Conservation (phyloP, 1,139 yeast species). For the Blastobotrys capitulatus region DNA sequence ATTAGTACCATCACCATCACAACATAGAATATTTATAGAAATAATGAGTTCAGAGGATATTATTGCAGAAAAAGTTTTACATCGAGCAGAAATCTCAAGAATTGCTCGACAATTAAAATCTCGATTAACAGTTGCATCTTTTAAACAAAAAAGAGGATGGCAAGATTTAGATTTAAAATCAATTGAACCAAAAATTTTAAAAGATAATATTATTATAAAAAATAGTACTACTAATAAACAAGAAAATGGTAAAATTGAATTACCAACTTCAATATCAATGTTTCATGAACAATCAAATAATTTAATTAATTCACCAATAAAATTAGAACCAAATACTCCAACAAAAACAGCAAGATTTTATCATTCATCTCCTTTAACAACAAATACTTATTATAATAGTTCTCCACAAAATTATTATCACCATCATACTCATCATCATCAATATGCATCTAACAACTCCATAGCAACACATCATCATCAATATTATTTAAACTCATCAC, state of each 20-base stretch:
- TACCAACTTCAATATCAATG: background rate
- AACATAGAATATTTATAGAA: no score
- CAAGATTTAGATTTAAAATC: constrained; percentile 33
- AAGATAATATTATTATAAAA: background rate
- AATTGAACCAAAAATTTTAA: constrained; percentile 29
- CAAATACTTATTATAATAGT: background rate
- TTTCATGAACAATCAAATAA: background rate
- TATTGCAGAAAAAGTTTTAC: constrained; percentile 28
- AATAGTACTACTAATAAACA: background rate
- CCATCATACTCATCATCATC: background rate
- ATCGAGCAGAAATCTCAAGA: constrained; percentile 38
- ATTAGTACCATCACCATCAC: no score
- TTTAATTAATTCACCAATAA: background rate
- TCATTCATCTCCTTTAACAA: background rate
- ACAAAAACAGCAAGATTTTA: background rate
- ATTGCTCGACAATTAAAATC: constrained; percentile 38
- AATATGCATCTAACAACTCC: constrained; percentile 1
- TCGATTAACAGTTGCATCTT: constrained; percentile 38
- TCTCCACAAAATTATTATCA: background rate
- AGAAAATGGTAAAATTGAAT: constrained; percentile 3
- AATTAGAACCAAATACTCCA: background rate
- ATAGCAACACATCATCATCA: background rate
- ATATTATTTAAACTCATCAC: background rate
- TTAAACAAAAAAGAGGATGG: constrained; percentile 39
- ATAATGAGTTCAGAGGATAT: background rate